Base-by-base conservation (phyloP, 2,329 filamentous ascomycete species). In the Fusarium poae region DNA sequence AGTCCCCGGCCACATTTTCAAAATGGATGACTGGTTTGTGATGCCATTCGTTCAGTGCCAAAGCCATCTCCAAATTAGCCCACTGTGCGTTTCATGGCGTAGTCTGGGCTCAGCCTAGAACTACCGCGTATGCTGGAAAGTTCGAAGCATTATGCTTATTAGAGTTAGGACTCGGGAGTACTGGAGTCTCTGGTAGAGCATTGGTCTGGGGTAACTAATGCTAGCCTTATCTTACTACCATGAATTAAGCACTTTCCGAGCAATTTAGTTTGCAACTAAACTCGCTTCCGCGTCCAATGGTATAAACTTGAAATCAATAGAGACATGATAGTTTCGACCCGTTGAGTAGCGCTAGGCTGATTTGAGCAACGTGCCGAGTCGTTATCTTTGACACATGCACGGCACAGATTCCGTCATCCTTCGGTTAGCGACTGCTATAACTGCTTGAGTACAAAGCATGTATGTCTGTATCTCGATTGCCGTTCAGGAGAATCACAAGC, bases 111-210 rank as follows among this genome's bases (percentile, higher is more conserved):
- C 16, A 16, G 27, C 13, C 53, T 35, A n/a, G 34, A 58, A 23
- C 42, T 20, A 35, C 13, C 4, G 12, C 35, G 9, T 1, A 40
- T 23, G 9, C 20, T n/a, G 27, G 13, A 27, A 25, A 23, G 7
- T 13, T 23, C 40, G 20, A 40, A 15, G n/a, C 13, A n/a, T 23
- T 6, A 44, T 32, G 7, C 15, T 48, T 42, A 12, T 6, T 25
- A 23, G 42, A 58, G 34, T 58, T 54, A 60, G 27, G 42, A 27
- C 20, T 12, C 15, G 13, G n/a, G 15, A 40, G 27, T 18, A 58
- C 27, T 29, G 23, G 12, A 35, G 18, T 29, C 3, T 3, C 4
- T 49, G 12, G 42, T 3, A 58, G 21, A 42, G 2, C 11, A 1
- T 13, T 12, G 23, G 23, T 43, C 29, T 15, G n/a, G 34, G 21